Conservation (phyloP, 805 yeast species). For the Starmerella roubikii region DNA sequence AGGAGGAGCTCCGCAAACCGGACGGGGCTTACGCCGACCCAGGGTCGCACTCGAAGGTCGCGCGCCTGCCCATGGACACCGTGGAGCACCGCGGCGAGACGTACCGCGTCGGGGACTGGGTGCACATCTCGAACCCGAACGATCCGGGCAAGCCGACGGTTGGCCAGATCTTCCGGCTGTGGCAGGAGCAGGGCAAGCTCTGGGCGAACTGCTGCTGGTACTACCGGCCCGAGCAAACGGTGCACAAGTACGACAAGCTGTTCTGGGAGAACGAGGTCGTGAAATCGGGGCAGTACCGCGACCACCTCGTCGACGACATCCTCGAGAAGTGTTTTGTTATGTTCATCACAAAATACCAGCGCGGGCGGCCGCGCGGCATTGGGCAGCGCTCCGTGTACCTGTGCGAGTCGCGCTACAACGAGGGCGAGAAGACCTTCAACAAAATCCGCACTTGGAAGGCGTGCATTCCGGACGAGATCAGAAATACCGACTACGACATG, state of each 20-base stretch:
- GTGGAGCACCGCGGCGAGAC: constrained; percentile 55
- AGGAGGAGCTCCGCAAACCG: constrained; percentile 63
- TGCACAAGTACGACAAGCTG: constrained; percentile 77
- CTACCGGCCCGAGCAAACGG: constrained; percentile 94
- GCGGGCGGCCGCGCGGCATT: constrained; percentile 76
- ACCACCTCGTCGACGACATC: constrained; percentile 77
- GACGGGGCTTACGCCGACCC: constrained; percentile 54
- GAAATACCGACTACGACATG: constrained; percentile 42
- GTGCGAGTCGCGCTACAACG: constrained; percentile 91
- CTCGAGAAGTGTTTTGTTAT: constrained; percentile 90
- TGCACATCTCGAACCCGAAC: constrained; percentile 71
- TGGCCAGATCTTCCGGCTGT: constrained; percentile 84
- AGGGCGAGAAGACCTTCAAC: constrained; percentile 77
- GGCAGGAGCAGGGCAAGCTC: constrained; percentile 70
- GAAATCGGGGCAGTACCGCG: constrained; percentile 92
- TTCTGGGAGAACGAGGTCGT: constrained; percentile 92
- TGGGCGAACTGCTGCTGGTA: constrained; percentile 97
- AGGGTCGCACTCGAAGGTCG: constrained; percentile 42
- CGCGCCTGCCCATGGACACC: constrained; percentile 69
- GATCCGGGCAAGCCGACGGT: constrained; percentile 83
- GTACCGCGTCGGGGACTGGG: constrained; percentile 91
- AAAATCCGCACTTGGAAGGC: constrained; percentile 98
- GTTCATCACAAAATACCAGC: constrained; percentile 84
- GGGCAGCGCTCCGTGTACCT: constrained; percentile 64
- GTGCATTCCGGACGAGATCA: constrained; percentile 90